A percentile compares a stretch with the other conserved stretches of the same genome.
Conservation (phyloP, 169 alveolate species). For the Cryptosporidium baileyi region DNA sequence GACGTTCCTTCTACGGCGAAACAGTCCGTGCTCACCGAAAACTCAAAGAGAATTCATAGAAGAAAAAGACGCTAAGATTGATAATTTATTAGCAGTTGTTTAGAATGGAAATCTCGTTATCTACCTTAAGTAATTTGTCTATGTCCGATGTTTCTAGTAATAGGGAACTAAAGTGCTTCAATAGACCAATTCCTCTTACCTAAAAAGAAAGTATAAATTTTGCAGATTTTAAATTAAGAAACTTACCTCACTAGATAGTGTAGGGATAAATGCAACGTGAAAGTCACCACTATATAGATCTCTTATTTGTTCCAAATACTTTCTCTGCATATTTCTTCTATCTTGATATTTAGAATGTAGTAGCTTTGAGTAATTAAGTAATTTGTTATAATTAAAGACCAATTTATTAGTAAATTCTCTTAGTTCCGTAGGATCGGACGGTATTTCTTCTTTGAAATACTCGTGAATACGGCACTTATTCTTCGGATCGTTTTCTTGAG, state of each 20-base stretch:
- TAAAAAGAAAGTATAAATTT: not conserved
- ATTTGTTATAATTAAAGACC: not conserved
- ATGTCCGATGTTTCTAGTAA: slow-evolving; percentile 12
- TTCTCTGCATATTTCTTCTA: slow-evolving; percentile 90
- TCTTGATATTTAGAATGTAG: slow-evolving; percentile 83
- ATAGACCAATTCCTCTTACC: slow-evolving; percentile 75
- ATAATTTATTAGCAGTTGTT: not conserved
- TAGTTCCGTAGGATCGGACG: not conserved
- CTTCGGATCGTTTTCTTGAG: not conserved
- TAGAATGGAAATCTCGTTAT: slow-evolving; percentile 4
- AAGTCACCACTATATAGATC: slow-evolving; percentile 94
- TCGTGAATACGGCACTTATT: not conserved
- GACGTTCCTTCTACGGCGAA: slow-evolving; percentile 42
- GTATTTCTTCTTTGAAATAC: slow-evolving; percentile 15
- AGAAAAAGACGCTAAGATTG: slow-evolving; percentile 41
- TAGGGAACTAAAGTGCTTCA: slow-evolving; percentile 47
- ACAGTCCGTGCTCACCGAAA: not conserved
- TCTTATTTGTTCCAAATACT: slow-evolving; percentile 91
- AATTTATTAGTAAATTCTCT: not conserved
- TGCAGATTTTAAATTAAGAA: not conserved
- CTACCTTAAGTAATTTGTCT: slow-evolving; percentile 2
- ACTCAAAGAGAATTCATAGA: slow-evolving; percentile 1
- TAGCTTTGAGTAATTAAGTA: slow-evolving; percentile 69
- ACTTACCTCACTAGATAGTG: slow-evolving; percentile 90
- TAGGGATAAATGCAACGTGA: slow-evolving; percentile 90